Percentiles rank a stretch among this genome's conserved stretches.
These are phyloP conservation scores for Zygoascus flipseniorum DNA, from an alignment of 805 yeast species.

Conservation along the genomic window DNA sequence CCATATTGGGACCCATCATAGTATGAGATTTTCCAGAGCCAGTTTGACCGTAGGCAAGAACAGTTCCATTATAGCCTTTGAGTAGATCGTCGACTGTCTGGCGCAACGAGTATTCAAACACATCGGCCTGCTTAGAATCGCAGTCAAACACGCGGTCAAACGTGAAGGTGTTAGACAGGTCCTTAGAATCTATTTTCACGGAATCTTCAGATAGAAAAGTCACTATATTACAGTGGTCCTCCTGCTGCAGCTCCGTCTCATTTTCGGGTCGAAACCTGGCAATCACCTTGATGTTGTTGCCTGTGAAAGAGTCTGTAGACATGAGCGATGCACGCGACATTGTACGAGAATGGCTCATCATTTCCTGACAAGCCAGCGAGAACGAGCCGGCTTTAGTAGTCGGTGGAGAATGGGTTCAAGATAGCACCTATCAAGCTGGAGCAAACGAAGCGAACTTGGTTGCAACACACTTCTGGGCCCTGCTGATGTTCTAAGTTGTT, in stretches of 20 bases:
- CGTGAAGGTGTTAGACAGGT: constrained; percentile 33
- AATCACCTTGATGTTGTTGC: constrained; percentile 49
- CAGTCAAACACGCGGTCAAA: constrained; percentile 60
- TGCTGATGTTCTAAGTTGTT: neutral
- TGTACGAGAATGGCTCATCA: constrained; percentile 6
- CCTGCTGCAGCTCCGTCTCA: constrained; percentile 25
- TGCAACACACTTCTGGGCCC: too few species aligned
- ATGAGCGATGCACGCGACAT: neutral
- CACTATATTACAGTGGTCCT: constrained; percentile 19
- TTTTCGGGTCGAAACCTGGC: constrained; percentile 63
- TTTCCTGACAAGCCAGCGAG: constrained; percentile 13
- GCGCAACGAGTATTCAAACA: constrained; percentile 50
- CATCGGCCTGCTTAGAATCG: constrained; percentile 42
- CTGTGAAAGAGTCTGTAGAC: neutral
- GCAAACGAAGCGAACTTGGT: too few species aligned
- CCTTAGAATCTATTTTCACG: constrained; percentile 21
- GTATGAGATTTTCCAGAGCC: constrained; percentile 73
- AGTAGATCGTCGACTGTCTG: constrained; percentile 63
- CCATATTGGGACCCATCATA: constrained; percentile 54
- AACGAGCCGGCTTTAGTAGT: too few species aligned
- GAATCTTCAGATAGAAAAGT: constrained; percentile 20
- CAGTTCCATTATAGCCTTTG: constrained; percentile 69
- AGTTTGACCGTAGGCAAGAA: constrained; percentile 72
- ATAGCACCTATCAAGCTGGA: too few species aligned
- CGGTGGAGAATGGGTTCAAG: too few species aligned